phyloP scores from a whole-genome alignment of 768 basidiomycete species.

The Punctularia strigosozonata region DNA sequence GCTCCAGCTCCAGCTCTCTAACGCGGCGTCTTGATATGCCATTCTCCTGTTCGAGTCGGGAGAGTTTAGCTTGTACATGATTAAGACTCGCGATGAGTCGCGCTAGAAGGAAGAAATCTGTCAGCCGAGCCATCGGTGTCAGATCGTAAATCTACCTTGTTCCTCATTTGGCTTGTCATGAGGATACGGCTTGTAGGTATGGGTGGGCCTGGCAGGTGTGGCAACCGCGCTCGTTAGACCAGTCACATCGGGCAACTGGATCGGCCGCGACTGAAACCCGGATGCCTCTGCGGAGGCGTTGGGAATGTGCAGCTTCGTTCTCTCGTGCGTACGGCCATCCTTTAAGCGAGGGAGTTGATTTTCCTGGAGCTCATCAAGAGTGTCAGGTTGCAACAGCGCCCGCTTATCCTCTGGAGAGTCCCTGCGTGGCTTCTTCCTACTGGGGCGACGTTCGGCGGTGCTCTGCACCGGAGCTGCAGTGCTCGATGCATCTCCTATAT shows the following conservation, averaged over 20 bases:
- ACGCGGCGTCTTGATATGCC: constrained; percentile 71
- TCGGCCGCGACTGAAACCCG: constrained; percentile 17
- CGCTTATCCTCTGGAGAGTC: no score
- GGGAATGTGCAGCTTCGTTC: no score
- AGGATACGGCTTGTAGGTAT: no score
- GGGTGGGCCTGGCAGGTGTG: constrained; percentile 50
- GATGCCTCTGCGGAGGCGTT: no score
- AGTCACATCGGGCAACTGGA: constrained; percentile 74
- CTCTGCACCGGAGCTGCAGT: constrained; percentile 3
- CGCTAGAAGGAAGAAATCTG: constrained; percentile 24
- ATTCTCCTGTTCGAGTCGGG: constrained; percentile 73
- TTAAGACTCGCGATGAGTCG: constrained; percentile 52
- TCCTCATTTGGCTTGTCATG: no score
- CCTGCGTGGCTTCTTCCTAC: no score
- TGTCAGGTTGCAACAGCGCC: no score
- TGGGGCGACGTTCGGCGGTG: constrained; percentile 4
- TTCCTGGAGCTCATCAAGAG: no score
- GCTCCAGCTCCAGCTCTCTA: constrained; percentile 76
- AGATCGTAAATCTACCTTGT: no score
- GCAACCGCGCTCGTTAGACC: constrained; percentile 71
- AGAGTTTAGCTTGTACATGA: constrained; percentile 54
- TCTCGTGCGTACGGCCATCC: no score
- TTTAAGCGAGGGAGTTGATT: no score
- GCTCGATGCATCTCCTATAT: constrained; percentile 32
- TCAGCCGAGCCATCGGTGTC: no score